phyloP scores from a whole-genome alignment of 805 yeast genomes.

The Brettanomyces naardenensis region DNA sequence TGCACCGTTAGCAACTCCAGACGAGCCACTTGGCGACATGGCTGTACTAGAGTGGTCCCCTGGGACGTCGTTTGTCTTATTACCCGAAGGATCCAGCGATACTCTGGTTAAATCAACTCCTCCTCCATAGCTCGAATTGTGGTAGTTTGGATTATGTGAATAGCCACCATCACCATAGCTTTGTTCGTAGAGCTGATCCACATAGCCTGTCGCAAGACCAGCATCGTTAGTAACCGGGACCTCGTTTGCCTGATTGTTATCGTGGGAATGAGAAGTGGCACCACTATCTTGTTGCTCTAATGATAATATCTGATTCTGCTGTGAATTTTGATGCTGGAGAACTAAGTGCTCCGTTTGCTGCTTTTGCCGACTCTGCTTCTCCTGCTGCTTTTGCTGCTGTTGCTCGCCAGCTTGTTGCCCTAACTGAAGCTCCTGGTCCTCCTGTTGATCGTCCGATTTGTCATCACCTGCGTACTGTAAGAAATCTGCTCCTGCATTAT shows the following conservation, averaged over 20 bases:
- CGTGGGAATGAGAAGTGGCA: background rate
- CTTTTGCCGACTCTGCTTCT: background rate
- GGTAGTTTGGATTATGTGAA: constrained; percentile 23
- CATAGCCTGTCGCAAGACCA: constrained; percentile 13
- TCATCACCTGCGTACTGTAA: background rate
- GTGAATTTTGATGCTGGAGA: too few relatives aligned
- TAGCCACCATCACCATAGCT: constrained; percentile 19
- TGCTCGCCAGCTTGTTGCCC: too few relatives aligned
- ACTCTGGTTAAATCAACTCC: constrained; percentile 7
- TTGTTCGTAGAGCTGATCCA: constrained; percentile 26
- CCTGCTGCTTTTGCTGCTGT: background rate
- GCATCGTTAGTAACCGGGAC: background rate
- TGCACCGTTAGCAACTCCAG: background rate
- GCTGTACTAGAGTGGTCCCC: background rate
- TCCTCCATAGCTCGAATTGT: constrained; percentile 9
- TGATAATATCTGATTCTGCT: too few relatives aligned
- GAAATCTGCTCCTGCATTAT: constrained; percentile 6
- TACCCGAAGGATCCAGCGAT: constrained; percentile 3
- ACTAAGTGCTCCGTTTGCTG: background rate
- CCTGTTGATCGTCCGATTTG: constrained; percentile 2
- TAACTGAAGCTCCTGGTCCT: constrained; percentile 3
- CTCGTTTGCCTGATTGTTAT: constrained; percentile 1
- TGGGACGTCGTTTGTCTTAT: background rate
- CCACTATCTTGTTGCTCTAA: background rate
- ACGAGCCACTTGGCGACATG: background rate